Conservation (phyloP, 2,329 filamentous ascomycete species). For the Escovopsis sp. region DNA sequence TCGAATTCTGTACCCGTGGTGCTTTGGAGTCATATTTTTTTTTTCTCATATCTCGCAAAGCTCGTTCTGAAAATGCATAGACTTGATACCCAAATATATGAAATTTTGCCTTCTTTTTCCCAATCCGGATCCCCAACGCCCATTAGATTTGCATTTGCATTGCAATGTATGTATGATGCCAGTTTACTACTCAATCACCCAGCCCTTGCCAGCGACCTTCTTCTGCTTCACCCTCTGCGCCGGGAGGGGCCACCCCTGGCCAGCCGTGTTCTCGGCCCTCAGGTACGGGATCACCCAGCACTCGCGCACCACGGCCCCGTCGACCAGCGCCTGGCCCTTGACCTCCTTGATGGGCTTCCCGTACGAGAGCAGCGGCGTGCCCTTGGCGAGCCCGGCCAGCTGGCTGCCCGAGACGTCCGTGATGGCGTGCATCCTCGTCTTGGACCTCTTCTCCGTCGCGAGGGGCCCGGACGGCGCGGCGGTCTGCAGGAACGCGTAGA, state of each 20-base stretch:
- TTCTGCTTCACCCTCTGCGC: constrained; percentile 73
- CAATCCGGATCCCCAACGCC: no score
- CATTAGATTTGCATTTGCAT: no score
- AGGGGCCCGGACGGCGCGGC: constrained; percentile 34
- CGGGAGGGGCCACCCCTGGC: constrained; percentile 70
- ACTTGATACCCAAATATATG: no score
- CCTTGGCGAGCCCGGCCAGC: constrained; percentile 64
- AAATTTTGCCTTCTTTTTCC: no score
- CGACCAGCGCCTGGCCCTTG: constrained; percentile 24
- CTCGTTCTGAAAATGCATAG: background rate
- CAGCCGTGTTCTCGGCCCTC: constrained; percentile 49
- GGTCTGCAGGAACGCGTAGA: constrained; percentile 77
- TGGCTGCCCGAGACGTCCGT: constrained; percentile 65
- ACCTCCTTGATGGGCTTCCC: constrained; percentile 88
- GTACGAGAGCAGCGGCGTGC: constrained; percentile 69
- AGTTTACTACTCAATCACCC: constrained; percentile 46
- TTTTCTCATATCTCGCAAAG: background rate
- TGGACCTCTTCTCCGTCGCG: constrained; percentile 41
- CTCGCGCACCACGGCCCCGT: constrained; percentile 40
- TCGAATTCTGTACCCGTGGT: no score
- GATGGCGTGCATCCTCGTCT: constrained; percentile 78
- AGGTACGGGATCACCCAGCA: constrained; percentile 75
- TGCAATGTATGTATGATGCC: background rate
- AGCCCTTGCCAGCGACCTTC: constrained; percentile 57
- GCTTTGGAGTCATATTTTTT: no score